These are phyloP conservation scores for Castanopsis chinensis DNA, from an alignment of 306 rosid genomes.

Conservation along the genomic window DNA sequence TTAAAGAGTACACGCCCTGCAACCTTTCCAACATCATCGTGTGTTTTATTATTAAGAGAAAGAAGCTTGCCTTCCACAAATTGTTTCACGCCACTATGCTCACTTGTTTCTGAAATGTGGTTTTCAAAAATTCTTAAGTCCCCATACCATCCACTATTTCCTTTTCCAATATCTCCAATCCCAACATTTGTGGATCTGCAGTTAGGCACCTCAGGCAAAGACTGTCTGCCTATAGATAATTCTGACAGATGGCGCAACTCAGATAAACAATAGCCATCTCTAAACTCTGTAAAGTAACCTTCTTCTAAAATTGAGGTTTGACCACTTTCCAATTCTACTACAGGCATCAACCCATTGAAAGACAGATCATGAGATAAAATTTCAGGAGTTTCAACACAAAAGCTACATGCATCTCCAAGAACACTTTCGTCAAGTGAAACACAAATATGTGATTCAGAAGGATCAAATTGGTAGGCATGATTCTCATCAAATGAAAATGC, in stretches of 20 bases:
- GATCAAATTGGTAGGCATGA: constrained; percentile 34
- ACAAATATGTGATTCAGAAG: constrained; percentile 38
- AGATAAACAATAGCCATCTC: constrained; percentile 71
- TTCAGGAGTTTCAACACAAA: constrained; percentile 42
- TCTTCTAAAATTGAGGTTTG: constrained; percentile 50
- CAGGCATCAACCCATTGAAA: constrained; percentile 43
- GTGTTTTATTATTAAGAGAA: constrained; percentile 34
- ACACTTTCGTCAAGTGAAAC: constrained; percentile 45
- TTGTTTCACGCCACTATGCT: constrained; percentile 24
- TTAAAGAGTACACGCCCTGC: constrained; percentile 70
- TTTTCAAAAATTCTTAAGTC: constrained; percentile 62
- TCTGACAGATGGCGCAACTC: constrained; percentile 55
- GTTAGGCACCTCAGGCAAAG: constrained; percentile 39
- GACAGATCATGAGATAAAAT: constrained; percentile 33
- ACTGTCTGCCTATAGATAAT: constrained; percentile 47
- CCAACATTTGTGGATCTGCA: constrained; percentile 34
- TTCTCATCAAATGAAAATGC: constrained; percentile 55
- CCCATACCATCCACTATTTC: constrained; percentile 76
- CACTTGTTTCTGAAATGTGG: constrained; percentile 58
- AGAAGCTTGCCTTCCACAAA: constrained; percentile 35
- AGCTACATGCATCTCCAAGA: constrained; percentile 37
- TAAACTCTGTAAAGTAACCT: constrained; percentile 57
- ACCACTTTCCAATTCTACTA: constrained; percentile 46
- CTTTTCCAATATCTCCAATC: constrained; percentile 49
- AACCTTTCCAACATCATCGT: constrained; percentile 31